Evolutionary conservation across 495 filamentous ascomycete species (phyloP).

Genomic region (Penicillium angulare): DNA sequence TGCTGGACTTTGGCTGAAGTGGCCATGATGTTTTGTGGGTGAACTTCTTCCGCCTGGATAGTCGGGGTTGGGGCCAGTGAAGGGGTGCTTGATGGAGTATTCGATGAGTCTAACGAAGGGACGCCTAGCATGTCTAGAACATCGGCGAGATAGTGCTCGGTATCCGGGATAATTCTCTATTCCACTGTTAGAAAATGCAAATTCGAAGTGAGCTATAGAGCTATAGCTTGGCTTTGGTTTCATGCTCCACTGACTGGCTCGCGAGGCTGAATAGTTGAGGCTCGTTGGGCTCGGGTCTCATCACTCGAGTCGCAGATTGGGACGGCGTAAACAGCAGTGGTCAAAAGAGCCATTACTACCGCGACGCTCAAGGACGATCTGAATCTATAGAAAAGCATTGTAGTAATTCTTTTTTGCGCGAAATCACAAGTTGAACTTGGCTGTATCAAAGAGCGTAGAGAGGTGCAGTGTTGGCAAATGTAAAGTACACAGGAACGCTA

Average conservation of each 20-base stretch:
- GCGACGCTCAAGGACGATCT: constrained; percentile 3
- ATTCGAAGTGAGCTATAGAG: too few species aligned
- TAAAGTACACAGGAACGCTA: neutral
- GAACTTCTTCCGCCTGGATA: constrained; percentile 1
- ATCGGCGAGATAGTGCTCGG: constrained; percentile 19
- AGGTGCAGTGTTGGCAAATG: neutral
- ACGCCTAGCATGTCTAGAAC: constrained; percentile 22
- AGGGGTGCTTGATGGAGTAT: neutral
- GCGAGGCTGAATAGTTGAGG: constrained; percentile 10
- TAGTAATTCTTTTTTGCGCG: neutral
- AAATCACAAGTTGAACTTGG: neutral
- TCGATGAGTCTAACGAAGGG: neutral
- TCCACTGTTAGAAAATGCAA: constrained; percentile 1
- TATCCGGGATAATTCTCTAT: constrained; percentile 35
- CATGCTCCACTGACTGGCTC: constrained; percentile 12
- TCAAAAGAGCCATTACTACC: constrained; percentile 3
- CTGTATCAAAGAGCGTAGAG: neutral
- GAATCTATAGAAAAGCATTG: neutral
- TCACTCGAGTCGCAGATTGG: constrained; percentile 10
- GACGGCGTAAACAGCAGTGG: constrained; percentile 11
- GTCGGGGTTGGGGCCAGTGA: neutral
- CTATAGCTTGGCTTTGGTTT: too few species aligned
- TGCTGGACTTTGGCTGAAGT: neutral
- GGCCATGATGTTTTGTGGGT: neutral
- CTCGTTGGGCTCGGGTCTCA: neutral